Base-by-base conservation (phyloP, 768 basidiomycete species). In the Boletus rubroflammeus region DNA sequence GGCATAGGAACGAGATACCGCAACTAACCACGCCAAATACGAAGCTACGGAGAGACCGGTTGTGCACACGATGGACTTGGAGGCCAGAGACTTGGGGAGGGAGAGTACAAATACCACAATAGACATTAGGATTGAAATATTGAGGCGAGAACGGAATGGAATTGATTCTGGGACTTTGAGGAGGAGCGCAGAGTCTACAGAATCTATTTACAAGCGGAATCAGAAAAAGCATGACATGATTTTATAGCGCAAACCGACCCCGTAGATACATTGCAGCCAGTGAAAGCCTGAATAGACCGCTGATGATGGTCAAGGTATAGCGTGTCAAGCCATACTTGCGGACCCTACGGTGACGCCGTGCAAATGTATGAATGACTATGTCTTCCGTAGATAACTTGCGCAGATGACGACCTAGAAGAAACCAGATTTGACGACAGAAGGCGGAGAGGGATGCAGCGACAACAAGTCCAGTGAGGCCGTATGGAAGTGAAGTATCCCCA, bases 391-490 rank as follows among this genome's bases (percentile, higher is more conserved):
- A 82, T 31, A 78, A 75, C 66, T 81, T 80, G 60, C 81, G 80
- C 42, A 87, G 74, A 67, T 90, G 88, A 31, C 84, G 78, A 42
- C 84, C 81, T n/a, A 90, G 78, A 76, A 89, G 80, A 71, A 87
- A 89, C 83, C 85, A 87, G 46, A 90, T 71, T 59, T 88, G 86
- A 47, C 85, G 74, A 36, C 82, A 76, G 57, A 86, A 81, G 31
- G 78, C 78, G 7, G 87, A 78, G 14, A 86, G 69, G 34, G 76
- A 59, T n/a, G 83, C 83, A 53, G 83, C 83, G 28, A 77, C 60
- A 31, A 83, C 43, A 2, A 88, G 67, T 1, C 74, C 69, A 28
- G 81, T 71, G 28, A 88, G 70, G 4, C 77, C 75, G 28, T 77
- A 73, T 61, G 77, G 75, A 38, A 85, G 70, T 3, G 83, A 75